Evolutionary conservation across 116 monocot species (phyloP).

Genomic region (Zostera marina): DNA sequence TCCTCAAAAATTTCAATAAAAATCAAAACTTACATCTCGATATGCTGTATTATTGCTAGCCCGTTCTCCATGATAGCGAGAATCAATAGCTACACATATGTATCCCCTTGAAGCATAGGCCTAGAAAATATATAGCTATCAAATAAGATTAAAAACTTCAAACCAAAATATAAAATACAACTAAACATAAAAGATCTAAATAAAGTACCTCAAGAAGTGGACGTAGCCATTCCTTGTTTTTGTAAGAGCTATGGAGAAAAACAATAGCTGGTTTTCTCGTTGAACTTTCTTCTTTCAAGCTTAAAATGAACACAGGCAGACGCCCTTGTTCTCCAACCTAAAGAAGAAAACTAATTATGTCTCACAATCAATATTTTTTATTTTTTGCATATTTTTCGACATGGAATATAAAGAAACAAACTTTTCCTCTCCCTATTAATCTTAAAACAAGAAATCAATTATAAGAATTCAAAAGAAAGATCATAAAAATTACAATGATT

Average conservation of each 20-base stretch:
- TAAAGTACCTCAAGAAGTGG: constrained; percentile 76
- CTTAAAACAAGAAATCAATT: not conserved
- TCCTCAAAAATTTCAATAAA: no score
- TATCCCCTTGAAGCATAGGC: constrained; percentile 97
- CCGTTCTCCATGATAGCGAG: constrained; percentile 97
- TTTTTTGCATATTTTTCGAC: not conserved
- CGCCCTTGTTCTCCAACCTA: constrained; percentile 87
- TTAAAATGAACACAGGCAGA: constrained; percentile 72
- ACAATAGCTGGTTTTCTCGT: constrained; percentile 70
- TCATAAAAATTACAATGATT: not conserved
- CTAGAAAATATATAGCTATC: constrained; percentile 22
- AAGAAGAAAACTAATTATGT: not conserved
- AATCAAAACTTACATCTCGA: constrained; percentile 34
- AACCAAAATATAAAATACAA: not conserved
- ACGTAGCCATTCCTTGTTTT: constrained; percentile 88
- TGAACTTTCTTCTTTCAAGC: constrained; percentile 26
- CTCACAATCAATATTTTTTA: no score
- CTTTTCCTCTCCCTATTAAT: no score
- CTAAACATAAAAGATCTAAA: not conserved
- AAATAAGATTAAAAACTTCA: not conserved
- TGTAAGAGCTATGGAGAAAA: constrained; percentile 83
- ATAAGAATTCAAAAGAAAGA: not conserved
- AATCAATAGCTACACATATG: constrained; percentile 76
- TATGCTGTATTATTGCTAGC: constrained; percentile 58
- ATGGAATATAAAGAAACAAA: not conserved